Base-by-base conservation (phyloP, 1,284 basidiomycete species). In the Cryptococcus sp. region DNA sequence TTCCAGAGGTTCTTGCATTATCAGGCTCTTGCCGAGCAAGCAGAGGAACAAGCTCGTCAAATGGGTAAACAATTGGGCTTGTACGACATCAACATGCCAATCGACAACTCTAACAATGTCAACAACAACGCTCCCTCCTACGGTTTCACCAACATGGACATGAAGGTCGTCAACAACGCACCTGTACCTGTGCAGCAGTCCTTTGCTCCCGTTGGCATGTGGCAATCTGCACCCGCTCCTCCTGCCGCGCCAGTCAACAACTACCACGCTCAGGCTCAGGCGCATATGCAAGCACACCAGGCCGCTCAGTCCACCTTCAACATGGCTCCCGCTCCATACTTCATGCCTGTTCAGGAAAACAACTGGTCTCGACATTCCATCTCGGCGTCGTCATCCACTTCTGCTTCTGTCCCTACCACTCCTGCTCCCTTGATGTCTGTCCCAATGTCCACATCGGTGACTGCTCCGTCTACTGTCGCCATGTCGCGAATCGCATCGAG, bases 1-100 rank as follows among this genome's bases (percentile, higher is more conserved):
- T 59, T 69, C 31, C 64, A 70, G 52, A 61, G 71, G 46, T 72
- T 66, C 56, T 56, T 70, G 7, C 64, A 72, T 56, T 73, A 73
- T 66, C 68, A 66, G 53, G 61, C 63, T 5, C 68, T 70, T 32
- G 69, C 69, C 25, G 62, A 62, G 14, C 61, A 68, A 49, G 68
- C 64, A 16, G 64, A 67, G 59, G 46, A 49, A 45, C 45, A 58
- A 46, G 46, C 55, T 50, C 23, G 46, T 2, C 21, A 43, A 3
- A 22, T 25, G 31, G 47, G 50, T 23, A 46, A 57, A 14, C 52
- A 58, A 36, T 49, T 67, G 34, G 59, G 59, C 46, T 53, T 59
- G 36, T 45, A 28, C 39, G 49, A 37, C 39, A 44, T 18, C 19
- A 41, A 21, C 48, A 31, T 46, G 13, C 25, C 52, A 22, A 10